Evolutionary conservation across 75 land plant species (phyloP), one percentile per base, ranked within the genome.

Genomic region (Pseudotsuga menziesii): DNA sequence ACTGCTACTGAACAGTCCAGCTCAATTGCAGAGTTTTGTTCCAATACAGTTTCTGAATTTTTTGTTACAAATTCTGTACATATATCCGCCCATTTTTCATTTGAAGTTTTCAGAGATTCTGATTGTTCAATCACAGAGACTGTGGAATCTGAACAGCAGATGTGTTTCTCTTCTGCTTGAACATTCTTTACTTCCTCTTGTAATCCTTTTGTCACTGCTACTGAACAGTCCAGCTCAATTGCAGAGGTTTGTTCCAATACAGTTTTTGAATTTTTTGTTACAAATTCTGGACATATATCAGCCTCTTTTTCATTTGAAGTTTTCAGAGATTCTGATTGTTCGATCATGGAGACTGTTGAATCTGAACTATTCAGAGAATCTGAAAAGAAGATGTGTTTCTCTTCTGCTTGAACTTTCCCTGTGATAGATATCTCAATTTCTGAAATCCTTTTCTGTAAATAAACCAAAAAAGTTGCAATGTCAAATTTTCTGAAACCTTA

Each of bases 401-500:
- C 36, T 64, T 64, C 69, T 64, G 41, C 15, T 14, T 35, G 69
- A 35, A 4, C 0, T 5, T 64, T 1, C 69, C 29, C 32, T 32
- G 39, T 32, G 17, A 19, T 29, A 64, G 41, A 64, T 27, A 29
- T 64, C 26, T 29, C 41, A 35, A 35, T 64, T 64, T 64, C 69
- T 64, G 69, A 35, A 64, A 64, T 64, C 5, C 8, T 64, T 64
- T 64, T 64, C 69, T 64, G 69, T 64, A 39, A 29, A 64, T 64
- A 64, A 16, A 27, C 69, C 35, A 32, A 14, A 64, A 64, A 29
- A 4, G 8, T 35, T 64, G 16, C 15, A 35, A 64, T 64, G 35
- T 29, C 20, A 64, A 64, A 64, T 64, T 35, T 29, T 35, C 5
- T 11, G 26, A 15, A 64, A 17, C 6, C 19, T 64, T 16, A 17